phyloP scores from a whole-genome alignment of 202 grass and related monocot species.

The Brachypodium distachyon region DNA sequence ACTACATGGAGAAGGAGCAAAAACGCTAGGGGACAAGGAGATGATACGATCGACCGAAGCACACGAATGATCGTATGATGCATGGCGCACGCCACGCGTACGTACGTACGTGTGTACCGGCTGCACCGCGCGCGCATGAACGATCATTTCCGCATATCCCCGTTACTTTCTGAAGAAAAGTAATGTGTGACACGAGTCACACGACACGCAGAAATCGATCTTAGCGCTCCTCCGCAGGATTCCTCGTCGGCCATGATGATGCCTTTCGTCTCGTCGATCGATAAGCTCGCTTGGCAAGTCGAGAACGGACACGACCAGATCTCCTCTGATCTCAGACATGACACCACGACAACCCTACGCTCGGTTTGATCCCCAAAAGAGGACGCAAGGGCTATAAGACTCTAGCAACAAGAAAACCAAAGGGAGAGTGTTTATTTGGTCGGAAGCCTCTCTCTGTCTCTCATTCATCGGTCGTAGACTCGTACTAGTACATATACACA shows the following conservation, averaged over 20 bases:
- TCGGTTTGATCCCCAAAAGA: background rate
- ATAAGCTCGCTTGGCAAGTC: background rate
- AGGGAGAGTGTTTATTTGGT: background rate
- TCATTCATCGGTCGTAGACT: background rate
- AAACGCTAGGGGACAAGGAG: constrained; percentile 31
- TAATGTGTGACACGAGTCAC: too few relatives aligned
- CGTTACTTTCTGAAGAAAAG: too few relatives aligned
- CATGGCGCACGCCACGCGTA: background rate
- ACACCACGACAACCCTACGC: background rate
- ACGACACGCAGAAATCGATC: too few relatives aligned
- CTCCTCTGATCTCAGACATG: background rate
- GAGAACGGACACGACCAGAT: background rate
- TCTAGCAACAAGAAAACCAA: background rate
- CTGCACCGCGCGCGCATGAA: too few relatives aligned
- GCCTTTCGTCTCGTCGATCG: background rate
- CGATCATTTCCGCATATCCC: too few relatives aligned
- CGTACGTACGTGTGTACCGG: background rate
- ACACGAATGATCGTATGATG: too few relatives aligned
- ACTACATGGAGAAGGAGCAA: constrained; percentile 16
- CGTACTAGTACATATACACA: too few relatives aligned
- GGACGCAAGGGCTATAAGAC: background rate
- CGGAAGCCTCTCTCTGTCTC: background rate
- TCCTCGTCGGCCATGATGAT: background rate
- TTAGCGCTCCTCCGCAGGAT: background rate
- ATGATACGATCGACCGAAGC: too few relatives aligned